Evolutionary conservation across 2,329 filamentous ascomycete genomes (phyloP).

Genomic region (Ceratocystis ficicola): DNA sequence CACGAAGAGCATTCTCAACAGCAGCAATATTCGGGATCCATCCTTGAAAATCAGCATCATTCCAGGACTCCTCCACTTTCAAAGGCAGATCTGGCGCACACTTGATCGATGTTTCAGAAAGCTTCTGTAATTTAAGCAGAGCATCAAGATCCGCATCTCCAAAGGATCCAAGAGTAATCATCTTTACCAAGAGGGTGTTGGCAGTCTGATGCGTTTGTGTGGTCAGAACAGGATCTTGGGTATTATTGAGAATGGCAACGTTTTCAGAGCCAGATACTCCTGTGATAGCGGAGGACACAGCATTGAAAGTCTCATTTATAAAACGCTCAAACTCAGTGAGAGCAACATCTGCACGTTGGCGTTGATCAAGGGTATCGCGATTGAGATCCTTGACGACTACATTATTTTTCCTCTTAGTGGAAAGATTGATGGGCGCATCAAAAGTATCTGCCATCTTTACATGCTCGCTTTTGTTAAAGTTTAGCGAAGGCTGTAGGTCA

Average conservation of each 20-base stretch:
- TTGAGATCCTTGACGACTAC: slow-evolving; percentile 43
- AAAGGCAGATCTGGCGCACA: slow-evolving; percentile 55
- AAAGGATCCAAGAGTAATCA: slow-evolving; percentile 57
- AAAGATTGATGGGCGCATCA: slow-evolving; percentile 38
- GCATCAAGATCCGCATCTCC: slow-evolving; percentile 61
- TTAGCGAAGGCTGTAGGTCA: slow-evolving; percentile 34
- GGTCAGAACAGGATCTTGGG: slow-evolving; percentile 54
- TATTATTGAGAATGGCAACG: slow-evolving; percentile 41
- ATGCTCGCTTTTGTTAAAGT: slow-evolving; percentile 43
- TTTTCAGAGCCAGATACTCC: slow-evolving; percentile 44
- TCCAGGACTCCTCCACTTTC: slow-evolving; percentile 55
- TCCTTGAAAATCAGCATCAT: slow-evolving; percentile 52
- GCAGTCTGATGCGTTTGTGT: slow-evolving; percentile 56
- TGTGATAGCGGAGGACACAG: slow-evolving; percentile 56
- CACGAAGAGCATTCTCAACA: slow-evolving; percentile 61
- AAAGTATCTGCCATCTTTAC: slow-evolving; percentile 36
- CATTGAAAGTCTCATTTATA: slow-evolving; percentile 60
- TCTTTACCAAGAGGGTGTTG: slow-evolving; percentile 60
- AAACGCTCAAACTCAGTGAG: slow-evolving; percentile 58
- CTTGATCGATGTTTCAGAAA: slow-evolving; percentile 65
- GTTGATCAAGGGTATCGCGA: slow-evolving; percentile 59
- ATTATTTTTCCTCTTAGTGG: slow-evolving; percentile 38
- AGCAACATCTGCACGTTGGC: slow-evolving; percentile 65
- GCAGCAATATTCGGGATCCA: slow-evolving; percentile 59
- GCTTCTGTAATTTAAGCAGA: slow-evolving; percentile 59